Base-by-base conservation (phyloP, 805 yeast species). In the Starmerella vaccinii region DNA sequence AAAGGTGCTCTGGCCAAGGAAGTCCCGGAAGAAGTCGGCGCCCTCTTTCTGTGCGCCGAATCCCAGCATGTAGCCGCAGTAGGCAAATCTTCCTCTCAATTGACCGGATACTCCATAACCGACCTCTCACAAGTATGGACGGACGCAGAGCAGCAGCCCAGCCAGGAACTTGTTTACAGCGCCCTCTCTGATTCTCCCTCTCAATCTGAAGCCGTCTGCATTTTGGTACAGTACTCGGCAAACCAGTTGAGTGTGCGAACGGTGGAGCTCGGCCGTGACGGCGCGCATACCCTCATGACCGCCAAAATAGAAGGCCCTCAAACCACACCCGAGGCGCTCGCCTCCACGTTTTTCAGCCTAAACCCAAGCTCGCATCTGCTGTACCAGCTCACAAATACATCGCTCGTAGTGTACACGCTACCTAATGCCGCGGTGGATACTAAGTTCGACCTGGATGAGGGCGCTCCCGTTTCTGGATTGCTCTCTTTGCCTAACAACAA, bases 401-500 rank as follows among this genome's bases (percentile, higher is more conserved):
- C 16, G 9, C 5, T 46, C 2, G 22, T 33, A n/a, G 32, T 48
- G 7, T 49, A 43, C 37, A 12, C 38, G n/a, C 16, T 55, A 9
- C 56, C 56, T 3, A 35, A 40, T 2, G 55, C 44, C 22, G 6
- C 27, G 3, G 22, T 49, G 41, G 19, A 16, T 18, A 21, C 46
- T 10, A 19, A 13, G 4, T 50, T 57, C 22, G 52, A 49, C n/a
- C 45, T 56, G 15, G 50, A 46, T 5, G 52, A 43, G 10, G 52
- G 43, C 13, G 29, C 21, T 9, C 43, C 12, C 1, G 42, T 50
- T 8, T 32, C 42, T 2, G 58, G 54, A 1, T 8, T 58, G 16
- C 10, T 55, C 10, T 60, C 60, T 0, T 41, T 58, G 35, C 54
- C 59, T 2, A 46, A 57, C 27, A 49, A 48, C 35, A 59, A 57